Evolutionary conservation across 768 basidiomycete genomes (phyloP), one percentile per base, ranked within the genome.

Genomic region (Amanita polypyramis): DNA sequence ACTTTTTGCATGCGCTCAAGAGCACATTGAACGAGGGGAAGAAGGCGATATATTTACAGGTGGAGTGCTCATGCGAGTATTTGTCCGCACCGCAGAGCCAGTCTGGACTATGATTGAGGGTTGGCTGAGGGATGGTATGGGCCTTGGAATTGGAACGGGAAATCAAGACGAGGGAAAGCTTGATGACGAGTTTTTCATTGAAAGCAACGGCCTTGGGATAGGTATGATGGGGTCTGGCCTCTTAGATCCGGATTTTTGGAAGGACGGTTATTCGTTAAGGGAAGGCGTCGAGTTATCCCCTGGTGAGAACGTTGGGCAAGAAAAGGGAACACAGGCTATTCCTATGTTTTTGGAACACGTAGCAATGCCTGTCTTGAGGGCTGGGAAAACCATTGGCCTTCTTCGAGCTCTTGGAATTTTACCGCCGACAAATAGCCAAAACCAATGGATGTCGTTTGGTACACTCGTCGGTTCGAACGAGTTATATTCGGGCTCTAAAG

Each of bases 161-260:
- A 44, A 54, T 25, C 56, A 54, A 14, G 53, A 52, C 33, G 59
- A 62, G 11, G 66, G 63, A 42, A 69, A 68, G 36, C 66, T 82
- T 1, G 79, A 82, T 15, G 80, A 82, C 9, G 88, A 92, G 56
- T 89, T 89, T 63, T 90, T 91, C 62, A 77, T 92, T 39, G 82
- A 85, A 56, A 75, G 76, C 51, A 86, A 75, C 56, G 80, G 79
- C 15, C 66, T 85, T 37, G 71, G 70, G 0, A 50, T 70, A 43
- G 73, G 73, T 34, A 69, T 70, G 58, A 63, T 70, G 58, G 71
- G 69, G 2, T 58, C 73, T 37, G 73, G 74, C 1, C 58, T 82
- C 17, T 52, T 78, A 56, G 82, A 85, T 56, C 82, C 80, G 0
- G 85, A 89, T 48, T 88, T 88, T 57, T 92, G 88, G 88, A 66